Base-by-base conservation (phyloP, 805 yeast species). In the Lipomyces sp. region DNA sequence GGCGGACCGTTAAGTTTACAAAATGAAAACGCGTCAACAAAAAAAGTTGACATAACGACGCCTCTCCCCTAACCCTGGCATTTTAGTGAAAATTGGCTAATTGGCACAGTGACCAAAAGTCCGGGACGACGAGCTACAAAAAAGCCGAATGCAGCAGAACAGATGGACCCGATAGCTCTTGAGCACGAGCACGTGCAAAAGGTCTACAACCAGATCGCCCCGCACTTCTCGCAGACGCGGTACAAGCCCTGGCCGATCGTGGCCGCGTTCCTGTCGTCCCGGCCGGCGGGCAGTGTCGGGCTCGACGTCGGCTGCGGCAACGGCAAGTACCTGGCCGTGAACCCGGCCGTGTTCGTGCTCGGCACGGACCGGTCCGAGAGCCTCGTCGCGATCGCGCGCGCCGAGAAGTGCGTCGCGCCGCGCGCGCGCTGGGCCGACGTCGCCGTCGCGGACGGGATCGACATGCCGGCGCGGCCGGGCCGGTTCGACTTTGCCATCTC, bases 171-270 rank as follows among this genome's bases (percentile, higher is more conserved):
- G 59, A 51, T 35, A 6, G 33, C 39, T 19, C 45, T 58, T n/a
- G 98, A 93, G 63, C 80, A 82, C 42, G 75, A 76, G 44, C 83
- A 79, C 63, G 98, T 93, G 1, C 98, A 93, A 67, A 78, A 79
- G n/a, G 95, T 93, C 10, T 93, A 93, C 71, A 86, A 93, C 64
- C 86, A 85, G 52, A 93, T 93, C 26, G 98, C 98, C 0, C 61
- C 82, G 8, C 98, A 93, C 66, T 93, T 93, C 67, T 90, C 98
- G 2, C 84, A 84, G 60, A 93, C 98, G 0, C 69, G 98, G 42
- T 93, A 90, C 70, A 91, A 86, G 71, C 97, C 98, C 24, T 93
- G 98, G 98, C 98, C 98, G 6, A 81, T 89, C 19, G 98, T 93
- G 23, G 86, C 86, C 45, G 67, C 74, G 53, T 93, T 84, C 63